A percentile compares a stretch with the other conserved stretches of the same genome.
phyloP scores from a whole-genome alignment of 2,329 filamentous ascomycete genomes.

The Ophiostoma piceae region DNA sequence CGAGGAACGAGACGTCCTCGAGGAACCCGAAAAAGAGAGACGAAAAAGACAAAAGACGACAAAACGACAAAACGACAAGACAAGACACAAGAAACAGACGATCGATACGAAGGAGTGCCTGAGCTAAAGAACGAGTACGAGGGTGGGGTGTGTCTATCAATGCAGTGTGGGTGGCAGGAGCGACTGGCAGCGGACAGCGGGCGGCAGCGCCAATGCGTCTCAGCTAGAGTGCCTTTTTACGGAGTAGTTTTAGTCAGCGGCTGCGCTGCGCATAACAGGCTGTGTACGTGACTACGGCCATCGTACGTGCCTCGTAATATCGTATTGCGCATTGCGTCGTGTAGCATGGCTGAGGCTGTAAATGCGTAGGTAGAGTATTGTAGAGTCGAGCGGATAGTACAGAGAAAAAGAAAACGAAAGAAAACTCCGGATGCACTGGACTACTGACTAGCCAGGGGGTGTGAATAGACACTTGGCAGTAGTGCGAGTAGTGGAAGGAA shows the following conservation, averaged over 20 bases:
- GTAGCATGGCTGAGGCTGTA: not conserved
- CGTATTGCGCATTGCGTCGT: not conserved
- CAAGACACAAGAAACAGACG: not conserved
- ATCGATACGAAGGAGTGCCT: conserved; percentile 7
- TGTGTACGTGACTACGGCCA: not conserved
- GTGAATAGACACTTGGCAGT: not conserved
- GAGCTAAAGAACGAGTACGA: conserved; percentile 13
- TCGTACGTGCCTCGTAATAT: not conserved
- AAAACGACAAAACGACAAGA: not conserved
- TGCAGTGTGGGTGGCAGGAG: not conserved
- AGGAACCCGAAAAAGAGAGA: not conserved
- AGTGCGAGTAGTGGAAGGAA: not conserved
- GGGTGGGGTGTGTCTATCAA: not conserved
- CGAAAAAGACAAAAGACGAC: not conserved
- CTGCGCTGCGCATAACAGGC: not conserved
- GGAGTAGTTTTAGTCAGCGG: not conserved
- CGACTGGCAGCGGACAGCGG: not conserved
- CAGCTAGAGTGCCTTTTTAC: not conserved
- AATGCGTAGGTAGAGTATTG: not conserved
- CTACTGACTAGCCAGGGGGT: not conserved
- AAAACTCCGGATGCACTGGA: not conserved
- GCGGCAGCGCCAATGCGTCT: not conserved
- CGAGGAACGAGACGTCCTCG: not conserved
- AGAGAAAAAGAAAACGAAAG: not conserved
- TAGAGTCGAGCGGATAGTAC: too few relatives aligned